Evolutionary conservation across 2,329 filamentous ascomycete species (phyloP), one percentile per base, ranked within the genome.

Genomic region (Microsporum audouinii): DNA sequence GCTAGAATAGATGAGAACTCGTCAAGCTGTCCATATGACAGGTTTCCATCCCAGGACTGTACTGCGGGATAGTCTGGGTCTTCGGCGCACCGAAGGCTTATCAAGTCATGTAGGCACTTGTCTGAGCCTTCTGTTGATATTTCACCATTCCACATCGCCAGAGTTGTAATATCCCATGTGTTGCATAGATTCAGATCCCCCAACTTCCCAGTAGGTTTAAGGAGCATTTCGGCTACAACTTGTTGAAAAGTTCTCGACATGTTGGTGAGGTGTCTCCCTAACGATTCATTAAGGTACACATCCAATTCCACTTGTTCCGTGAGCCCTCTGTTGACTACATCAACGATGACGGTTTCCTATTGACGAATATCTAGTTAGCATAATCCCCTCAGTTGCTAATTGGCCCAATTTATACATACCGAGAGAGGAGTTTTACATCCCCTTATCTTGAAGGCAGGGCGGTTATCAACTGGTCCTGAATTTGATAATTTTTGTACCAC

Each of bases 41-140:
- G 43, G 14, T 58, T 60, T n/a, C 63, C 66, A 33, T 69, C 67
- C 64, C 65, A 68, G 17, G 66, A 61, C 33, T 60, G 47, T 10
- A 69, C 58, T 6, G 68, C 68, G 5, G 27, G 41, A 57, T 41
- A 29, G 10, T 14, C n/a, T 17, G 55, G 55, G 17, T 43, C 27
- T 41, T 43, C 17, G 5, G 55, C 55, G 17, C 55, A 57, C 5
- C 39, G 34, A 10, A 29, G n/a, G 36, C 39, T 14, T 31, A 57
- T 29, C 36, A 57, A n/a, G 36, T 39, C 39, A 43, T 57, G 36
- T 2, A 57, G 10, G 39, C 55, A 57, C 23, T 43, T 39, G 5
- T 39, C 55, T 10, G 55, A 43, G 4, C 36, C 39, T 31, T 43
- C 36, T n/a, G 3, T 23, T 17, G 55, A 39, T 29, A 39, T 43